Evolutionary conservation across 768 basidiomycete genomes (phyloP).

Genomic region (Hebeloma cylindrosporum): DNA sequence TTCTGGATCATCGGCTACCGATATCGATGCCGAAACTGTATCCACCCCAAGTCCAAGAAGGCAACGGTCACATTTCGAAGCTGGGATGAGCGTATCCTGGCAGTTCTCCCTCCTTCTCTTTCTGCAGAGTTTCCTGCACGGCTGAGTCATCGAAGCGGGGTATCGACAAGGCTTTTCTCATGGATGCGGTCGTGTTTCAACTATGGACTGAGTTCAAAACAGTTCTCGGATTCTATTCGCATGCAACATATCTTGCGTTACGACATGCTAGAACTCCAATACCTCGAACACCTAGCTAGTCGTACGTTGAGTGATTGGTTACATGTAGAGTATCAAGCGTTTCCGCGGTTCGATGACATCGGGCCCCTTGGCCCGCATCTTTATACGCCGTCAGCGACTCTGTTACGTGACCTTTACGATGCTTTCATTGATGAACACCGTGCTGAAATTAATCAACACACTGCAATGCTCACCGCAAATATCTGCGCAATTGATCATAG

Average conservation of each 20-base stretch:
- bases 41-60: constrained; percentile 7
- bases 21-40: constrained; percentile 22
- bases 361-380: constrained; percentile 19
- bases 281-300: constrained; percentile 9
- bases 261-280: constrained; percentile 21
- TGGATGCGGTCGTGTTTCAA: constrained; percentile 24
- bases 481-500: constrained; percentile 26
- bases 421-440: constrained; percentile 15
- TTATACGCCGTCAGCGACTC: constrained; percentile 22
- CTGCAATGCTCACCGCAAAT: constrained; percentile 17
- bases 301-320: neutral
- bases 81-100: constrained; percentile 25
- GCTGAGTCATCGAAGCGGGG: constrained; percentile 22
- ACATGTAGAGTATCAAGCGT: constrained; percentile 11
- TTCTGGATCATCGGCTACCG: constrained; percentile 27
- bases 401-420: constrained; percentile 25
- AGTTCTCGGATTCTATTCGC: constrained; percentile 25
- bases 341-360: constrained; percentile 20
- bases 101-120: constrained; percentile 17
- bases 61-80: constrained; percentile 23
- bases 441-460: constrained; percentile 22
- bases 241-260: constrained; percentile 18
- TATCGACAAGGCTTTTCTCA: constrained; percentile 7
- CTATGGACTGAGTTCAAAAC: constrained; percentile 27
- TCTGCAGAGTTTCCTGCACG: constrained; percentile 25